Base-by-base conservation (phyloP, 495 filamentous ascomycete species). In the Margaritispora aquatica region DNA sequence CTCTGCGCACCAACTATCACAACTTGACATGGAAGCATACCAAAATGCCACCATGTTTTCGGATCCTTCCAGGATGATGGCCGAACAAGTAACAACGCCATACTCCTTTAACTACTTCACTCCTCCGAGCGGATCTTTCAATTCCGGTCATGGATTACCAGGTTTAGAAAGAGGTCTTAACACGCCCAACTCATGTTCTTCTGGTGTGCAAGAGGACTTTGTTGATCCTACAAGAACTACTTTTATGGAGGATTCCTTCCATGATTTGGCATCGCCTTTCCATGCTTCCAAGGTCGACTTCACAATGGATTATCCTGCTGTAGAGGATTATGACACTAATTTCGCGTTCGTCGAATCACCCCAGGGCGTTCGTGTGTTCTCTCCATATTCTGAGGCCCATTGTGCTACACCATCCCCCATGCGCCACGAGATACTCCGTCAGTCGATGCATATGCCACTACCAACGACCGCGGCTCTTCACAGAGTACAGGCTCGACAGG, bases 181-280 rank as follows among this genome's bases (percentile, higher is more conserved):
- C 17, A 44, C 38, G 15, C 38, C 38, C 11, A 44, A 44, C 38
- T 44, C 38, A 15, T 44, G 38, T n/a, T 44, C 38, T n/a, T 44
- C 38, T n/a, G 38, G 38, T 10, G 17, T 8, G 4, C 8, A 60
- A 11, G 34, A 52, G 23, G 57, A 63, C 22, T 63, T 60, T 51
- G 64, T 67, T 5, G 41, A 56, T 26, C 64, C 64, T n/a, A 64
- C 64, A 0, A 61, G 64, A 36, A 66, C 57, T 17, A 63, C 57
- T 0, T 66, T 63, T n/a, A 27, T 52, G 3, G 38, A n/a, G 2
- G 51, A 66, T 21, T 17, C 38, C 8, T 61, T 60, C 26, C 48
- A 63, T 20, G 11, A 54, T n/a, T 11, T 53, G 1, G 46, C 54
- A 9, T 41, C 58, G 2, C 5, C 44, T 22, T 13, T 23, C n/a